These are phyloP conservation scores for Leishmania arabica DNA, from an alignment of 208 protist species.

Conservation along the genomic window DNA sequence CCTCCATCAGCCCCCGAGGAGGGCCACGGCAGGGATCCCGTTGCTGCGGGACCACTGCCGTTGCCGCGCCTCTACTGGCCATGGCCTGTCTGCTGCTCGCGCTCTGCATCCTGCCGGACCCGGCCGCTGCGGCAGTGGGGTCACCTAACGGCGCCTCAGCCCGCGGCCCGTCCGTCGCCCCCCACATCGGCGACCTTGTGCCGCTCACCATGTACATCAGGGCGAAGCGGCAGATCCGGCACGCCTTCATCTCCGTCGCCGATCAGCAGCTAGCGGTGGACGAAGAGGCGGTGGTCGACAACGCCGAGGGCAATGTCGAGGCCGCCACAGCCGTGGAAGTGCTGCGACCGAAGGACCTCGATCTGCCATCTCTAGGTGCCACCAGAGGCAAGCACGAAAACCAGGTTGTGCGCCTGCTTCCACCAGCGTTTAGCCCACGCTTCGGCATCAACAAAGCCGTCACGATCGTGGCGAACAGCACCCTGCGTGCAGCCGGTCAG, in stretches of 20 bases:
- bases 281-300: constrained; percentile 8
- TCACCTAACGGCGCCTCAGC: not conserved
- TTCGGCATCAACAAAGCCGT: constrained; percentile 61
- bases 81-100: not conserved
- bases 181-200: constrained; percentile 49
- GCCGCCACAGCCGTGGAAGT: constrained; percentile 12
- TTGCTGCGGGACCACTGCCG: not conserved
- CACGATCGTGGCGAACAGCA: constrained; percentile 21
- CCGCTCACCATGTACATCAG: constrained; percentile 73
- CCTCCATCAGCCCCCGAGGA: not conserved
- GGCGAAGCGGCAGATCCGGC: constrained; percentile 28
- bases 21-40: not conserved
- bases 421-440: constrained; percentile 47
- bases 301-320: constrained; percentile 22
- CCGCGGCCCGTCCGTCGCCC: constrained; percentile 1
- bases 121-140: not conserved
- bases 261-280: constrained; percentile 10
- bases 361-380: constrained; percentile 12
- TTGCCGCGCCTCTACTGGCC: not conserved
- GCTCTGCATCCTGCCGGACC: not conserved
- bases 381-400: constrained; percentile 32
- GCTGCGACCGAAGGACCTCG: constrained; percentile 14
- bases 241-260: constrained; percentile 18
- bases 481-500: constrained; percentile 13
- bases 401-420: constrained; percentile 44